Percentiles rank a stretch among this genome's conserved stretches.
Conservation (phyloP, 148 eudicot genomes). For the Rhododendron mucronatum region DNA sequence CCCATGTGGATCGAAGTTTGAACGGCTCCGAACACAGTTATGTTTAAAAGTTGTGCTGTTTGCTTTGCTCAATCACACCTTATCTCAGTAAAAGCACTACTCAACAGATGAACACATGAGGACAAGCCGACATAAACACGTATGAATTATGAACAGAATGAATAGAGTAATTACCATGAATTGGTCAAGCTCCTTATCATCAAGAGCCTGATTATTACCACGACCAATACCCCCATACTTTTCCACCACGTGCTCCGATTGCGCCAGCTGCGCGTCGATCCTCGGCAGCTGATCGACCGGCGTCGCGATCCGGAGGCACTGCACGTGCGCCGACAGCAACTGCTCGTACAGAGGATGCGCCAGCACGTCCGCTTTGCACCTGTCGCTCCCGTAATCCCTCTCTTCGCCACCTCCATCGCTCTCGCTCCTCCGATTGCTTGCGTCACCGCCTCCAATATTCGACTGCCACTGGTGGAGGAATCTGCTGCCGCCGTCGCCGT, state of each 20-base stretch:
- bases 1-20: too few species aligned
- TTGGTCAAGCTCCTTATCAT: slow-evolving; percentile 83
- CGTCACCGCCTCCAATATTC: slow-evolving; percentile 11
- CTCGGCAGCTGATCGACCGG: slow-evolving; percentile 93
- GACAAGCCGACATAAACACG: background rate
- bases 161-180: slow-evolving; percentile 53
- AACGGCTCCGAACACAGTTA: too few species aligned
- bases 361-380: slow-evolving; percentile 62
- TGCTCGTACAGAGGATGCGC: slow-evolving; percentile 82
- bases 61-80: background rate
- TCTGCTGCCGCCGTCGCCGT: slow-evolving; percentile 10
- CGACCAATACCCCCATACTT: slow-evolving; percentile 60
- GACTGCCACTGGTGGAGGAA: slow-evolving; percentile 38
- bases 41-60: too few species aligned
- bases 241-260: slow-evolving; percentile 65
- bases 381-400: slow-evolving; percentile 30
- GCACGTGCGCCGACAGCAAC: slow-evolving; percentile 73
- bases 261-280: slow-evolving; percentile 81
- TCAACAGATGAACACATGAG: background rate
- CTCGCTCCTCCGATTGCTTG: background rate
- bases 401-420: slow-evolving; percentile 20
- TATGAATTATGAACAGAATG: background rate
- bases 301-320: slow-evolving; percentile 75
- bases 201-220: slow-evolving; percentile 26
- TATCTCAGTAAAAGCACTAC: background rate